Evolutionary conservation across 495 filamentous ascomycete genomes (phyloP).

Genomic region (Neurospora sp.): DNA sequence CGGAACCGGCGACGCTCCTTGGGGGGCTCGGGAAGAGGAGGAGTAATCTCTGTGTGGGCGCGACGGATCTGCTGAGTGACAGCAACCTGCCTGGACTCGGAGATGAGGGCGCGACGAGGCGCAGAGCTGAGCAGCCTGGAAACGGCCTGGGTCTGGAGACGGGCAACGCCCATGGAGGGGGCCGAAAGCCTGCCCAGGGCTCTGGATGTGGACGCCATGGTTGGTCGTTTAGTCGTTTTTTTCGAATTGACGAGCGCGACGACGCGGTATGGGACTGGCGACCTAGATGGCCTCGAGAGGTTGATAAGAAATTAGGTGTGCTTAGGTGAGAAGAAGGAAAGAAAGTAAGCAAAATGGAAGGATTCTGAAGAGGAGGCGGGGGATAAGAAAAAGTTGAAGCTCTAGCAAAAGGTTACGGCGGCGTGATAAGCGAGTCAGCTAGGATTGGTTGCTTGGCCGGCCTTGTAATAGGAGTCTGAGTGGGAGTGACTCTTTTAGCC

Average conservation of each 20-base stretch:
- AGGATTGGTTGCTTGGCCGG: neutral
- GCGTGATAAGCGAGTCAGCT: neutral
- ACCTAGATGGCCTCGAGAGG: neutral
- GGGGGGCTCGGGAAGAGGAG: slow-evolving; percentile 15
- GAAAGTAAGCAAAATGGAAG: slow-evolving; percentile 1
- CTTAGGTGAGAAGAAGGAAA: neutral
- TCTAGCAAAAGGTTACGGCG: neutral
- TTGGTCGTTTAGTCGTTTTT: neutral
- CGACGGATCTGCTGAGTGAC: slow-evolving; percentile 30
- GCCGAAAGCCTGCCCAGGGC: slow-evolving; percentile 23
- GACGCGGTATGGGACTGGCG: neutral
- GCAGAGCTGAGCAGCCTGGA: slow-evolving; percentile 18
- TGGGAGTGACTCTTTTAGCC: neutral
- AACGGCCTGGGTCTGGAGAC: slow-evolving; percentile 11
- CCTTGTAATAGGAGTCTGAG: neutral
- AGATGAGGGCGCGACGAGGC: slow-evolving; percentile 12
- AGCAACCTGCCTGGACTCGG: slow-evolving; percentile 11
- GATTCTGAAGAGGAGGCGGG: neutral
- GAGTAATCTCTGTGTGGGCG: slow-evolving; percentile 25
- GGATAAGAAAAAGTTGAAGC: slow-evolving; percentile 1
- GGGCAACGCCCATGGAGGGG: slow-evolving; percentile 12
- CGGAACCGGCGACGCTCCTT: slow-evolving; percentile 34
- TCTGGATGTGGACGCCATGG: slow-evolving; percentile 24
- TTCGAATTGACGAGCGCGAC: slow-evolving; percentile 17
- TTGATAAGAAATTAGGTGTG: neutral